Percentiles rank a stretch among this genome's conserved stretches.
Evolutionary conservation across 2,329 filamentous ascomycete genomes (phyloP).

Genomic region (Pleoardoris graminearum): DNA sequence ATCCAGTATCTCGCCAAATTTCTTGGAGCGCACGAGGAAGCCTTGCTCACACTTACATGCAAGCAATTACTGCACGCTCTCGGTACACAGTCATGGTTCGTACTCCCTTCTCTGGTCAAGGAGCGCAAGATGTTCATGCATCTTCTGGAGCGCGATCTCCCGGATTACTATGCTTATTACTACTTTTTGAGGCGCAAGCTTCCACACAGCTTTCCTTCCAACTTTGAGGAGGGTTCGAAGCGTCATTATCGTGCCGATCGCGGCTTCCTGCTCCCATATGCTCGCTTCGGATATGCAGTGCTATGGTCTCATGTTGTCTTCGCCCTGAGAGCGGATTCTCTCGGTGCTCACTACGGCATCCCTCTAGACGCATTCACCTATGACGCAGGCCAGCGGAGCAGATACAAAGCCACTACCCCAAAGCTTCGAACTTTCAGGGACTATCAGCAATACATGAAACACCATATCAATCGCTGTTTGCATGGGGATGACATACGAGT

Average conservation of each 20-base stretch:
- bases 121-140: not conserved
- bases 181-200: not conserved
- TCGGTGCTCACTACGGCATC: not conserved
- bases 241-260: not conserved
- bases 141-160: slow-evolving; percentile 1
- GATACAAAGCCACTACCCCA: no score
- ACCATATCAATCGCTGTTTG: not conserved
- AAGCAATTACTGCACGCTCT: not conserved
- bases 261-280: not conserved
- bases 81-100: not conserved
- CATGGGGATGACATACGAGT: not conserved
- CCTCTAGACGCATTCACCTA: not conserved
- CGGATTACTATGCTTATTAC: not conserved
- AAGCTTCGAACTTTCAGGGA: no score
- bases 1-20: not conserved
- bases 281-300: not conserved
- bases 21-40: not conserved
- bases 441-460: no score
- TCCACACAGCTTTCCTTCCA: not conserved
- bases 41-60: not conserved
- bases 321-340: not conserved
- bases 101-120: not conserved
- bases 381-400: not conserved
- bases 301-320: not conserved
- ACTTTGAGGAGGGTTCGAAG: not conserved